Evolutionary conservation across 352 stramenopile genomes (phyloP), one percentile per base, ranked within the genome.

Genomic region (Ophiocytium majus): DNA sequence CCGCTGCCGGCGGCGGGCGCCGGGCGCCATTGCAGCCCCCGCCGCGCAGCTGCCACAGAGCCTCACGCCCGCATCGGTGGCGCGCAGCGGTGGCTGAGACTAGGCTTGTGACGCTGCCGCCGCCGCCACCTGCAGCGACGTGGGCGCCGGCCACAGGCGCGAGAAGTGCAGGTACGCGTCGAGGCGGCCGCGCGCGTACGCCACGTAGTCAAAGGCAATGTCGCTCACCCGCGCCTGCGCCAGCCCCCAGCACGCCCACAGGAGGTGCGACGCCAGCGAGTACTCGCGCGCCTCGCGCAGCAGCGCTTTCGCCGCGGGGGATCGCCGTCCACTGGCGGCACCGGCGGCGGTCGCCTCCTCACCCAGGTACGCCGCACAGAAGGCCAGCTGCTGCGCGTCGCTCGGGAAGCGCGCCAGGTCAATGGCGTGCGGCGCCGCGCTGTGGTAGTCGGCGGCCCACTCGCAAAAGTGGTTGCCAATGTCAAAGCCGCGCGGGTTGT

Each of bases 221-320:
- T 36, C 81, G 28, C 81, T 81, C 78, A 85, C 80, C 63, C 82
- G 83, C 28, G 76, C 79, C 50, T 85, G 79, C 43, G 82, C 37
- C 9, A 87, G 76, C 35, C 50, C 19, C 83, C 83, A 87, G 31
- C 36, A 71, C 17, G 83, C 79, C 83, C 83, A 87, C 28, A 85
- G 33, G n/a, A 87, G 64, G 80, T 87, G 83, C 14, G 83, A 87
- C 36, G 83, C 79, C n/a, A 87, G 78, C 19, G 83, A 85, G 36
- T 78, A 87, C 31, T 81, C 76, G 33, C 83, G 63, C 0, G 83
- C 66, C 43, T 87, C 83, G 33, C 17, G 19, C 78, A 87, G 66
- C 9, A 87, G 50, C 1, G 36, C 35, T 19, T 82, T 50, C 49
- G 82, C 82, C 28, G 43, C 43, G 5, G 43, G 5, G 43, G 5